Conservation (phyloP, 2,329 filamentous ascomycete genomes). For the Sporothrix phasma region DNA sequence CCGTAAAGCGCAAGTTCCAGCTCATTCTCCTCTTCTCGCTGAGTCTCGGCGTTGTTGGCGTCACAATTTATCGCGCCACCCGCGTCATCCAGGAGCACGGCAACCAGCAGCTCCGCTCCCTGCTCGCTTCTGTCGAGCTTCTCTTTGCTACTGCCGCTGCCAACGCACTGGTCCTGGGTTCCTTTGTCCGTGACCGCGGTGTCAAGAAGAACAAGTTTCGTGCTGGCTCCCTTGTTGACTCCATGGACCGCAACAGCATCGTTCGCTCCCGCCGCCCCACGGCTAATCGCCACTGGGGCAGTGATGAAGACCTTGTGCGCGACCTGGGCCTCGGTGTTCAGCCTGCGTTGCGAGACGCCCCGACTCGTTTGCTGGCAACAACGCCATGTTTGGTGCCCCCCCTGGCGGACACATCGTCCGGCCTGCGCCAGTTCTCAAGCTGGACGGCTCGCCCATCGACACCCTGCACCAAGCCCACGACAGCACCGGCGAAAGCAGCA, state of each 20-base stretch:
- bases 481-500: not conserved
- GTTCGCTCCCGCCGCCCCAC: conserved; percentile 36
- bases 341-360: conserved; percentile 38
- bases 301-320: conserved; percentile 80
- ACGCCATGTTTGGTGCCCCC: not conserved
- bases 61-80: conserved; percentile 74
- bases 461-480: conserved; percentile 13
- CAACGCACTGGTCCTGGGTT: conserved; percentile 82
- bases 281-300: conserved; percentile 64
- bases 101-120: conserved; percentile 74
- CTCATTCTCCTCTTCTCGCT: conserved; percentile 74
- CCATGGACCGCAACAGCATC: conserved; percentile 41
- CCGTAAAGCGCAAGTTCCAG: conserved; percentile 65
- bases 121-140: conserved; percentile 83
- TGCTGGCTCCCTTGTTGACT: conserved; percentile 51
- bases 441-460: conserved; percentile 30
- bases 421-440: conserved; percentile 17
- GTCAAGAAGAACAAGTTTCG: conserved; percentile 83
- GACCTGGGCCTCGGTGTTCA: conserved; percentile 63
- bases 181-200: conserved; percentile 83
- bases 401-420: not conserved
- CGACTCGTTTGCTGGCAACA: conserved; percentile 19
- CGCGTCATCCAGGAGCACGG: conserved; percentile 62
- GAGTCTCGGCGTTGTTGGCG: conserved; percentile 67
- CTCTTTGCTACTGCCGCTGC: conserved; percentile 79